Base-by-base conservation (phyloP, 2,329 filamentous ascomycete species). In the Microdochium bolleyi region DNA sequence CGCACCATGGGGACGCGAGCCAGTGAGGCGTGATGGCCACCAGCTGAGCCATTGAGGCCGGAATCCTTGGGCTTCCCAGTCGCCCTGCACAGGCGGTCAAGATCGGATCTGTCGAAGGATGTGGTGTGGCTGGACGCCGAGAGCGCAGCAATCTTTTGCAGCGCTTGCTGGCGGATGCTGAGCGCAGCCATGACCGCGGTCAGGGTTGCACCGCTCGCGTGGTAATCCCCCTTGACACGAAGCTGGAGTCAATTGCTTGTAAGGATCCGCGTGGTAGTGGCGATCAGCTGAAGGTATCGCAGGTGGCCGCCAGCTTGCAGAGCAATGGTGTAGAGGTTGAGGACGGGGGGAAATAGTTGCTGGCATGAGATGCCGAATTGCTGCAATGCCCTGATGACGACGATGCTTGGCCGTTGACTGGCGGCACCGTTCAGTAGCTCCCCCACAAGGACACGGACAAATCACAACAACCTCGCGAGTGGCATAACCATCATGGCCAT, bases 121-220 rank as follows among this genome's bases (percentile, higher is more conserved):
- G 75, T 71, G 48, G 72, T 67, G 19, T 80, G 70, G 64, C 72
- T 78, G 44, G 75, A 72, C 25, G 82, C 80, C 14, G 83, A 84
- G 52, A 87, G 73, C 48, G 76, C 74, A 44, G 83, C 83, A 58
- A 87, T 84, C 70, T 83, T 85, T 68, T 85, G 74, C 53, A 87
- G 73, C 58, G 83, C 83, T 64, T 75, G 76, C 57, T 78, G 79
- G 64, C 83, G 81, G 56, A 86, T 77, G 61, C 81, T 74, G 64
- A 76, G 75, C 57, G 75, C 16, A 46, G 19, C 70, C 70, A 80
- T 80, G 54, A 52, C 67, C 22, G 37, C 14, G 7, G 37, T 16
- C 13, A 14, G 16, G 37, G 37, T 30, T 11, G 27, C 27, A 30
- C 27, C 27, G 27, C n/a, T n/a, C n/a, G n/a, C n/a, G n/a, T n/a